A percentile compares a stretch with the other conserved stretches of the same genome.
Conservation (phyloP, 768 basidiomycete species). For the Termitomyces sp. region DNA sequence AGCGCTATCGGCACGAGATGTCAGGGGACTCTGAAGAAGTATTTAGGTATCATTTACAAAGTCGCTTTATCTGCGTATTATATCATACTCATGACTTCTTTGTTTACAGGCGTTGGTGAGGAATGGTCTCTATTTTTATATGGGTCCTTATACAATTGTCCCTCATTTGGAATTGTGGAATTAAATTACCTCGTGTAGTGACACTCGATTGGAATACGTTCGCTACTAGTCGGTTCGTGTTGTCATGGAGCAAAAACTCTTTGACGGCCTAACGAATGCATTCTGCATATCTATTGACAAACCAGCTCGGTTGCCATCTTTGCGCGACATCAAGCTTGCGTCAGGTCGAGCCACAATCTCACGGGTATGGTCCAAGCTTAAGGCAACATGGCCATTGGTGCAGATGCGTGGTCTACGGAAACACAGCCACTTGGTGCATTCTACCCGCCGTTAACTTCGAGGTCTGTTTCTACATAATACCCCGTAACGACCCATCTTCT, state of each 20-base stretch:
- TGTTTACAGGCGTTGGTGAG: not conserved
- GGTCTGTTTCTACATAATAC: not conserved
- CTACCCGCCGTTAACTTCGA: not conserved
- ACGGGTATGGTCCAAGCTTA: no score
- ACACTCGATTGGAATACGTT: not conserved
- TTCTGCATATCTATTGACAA: not conserved
- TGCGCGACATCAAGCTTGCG: not conserved
- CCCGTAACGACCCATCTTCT: not conserved
- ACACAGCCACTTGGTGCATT: not conserved
- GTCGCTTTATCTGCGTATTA: not conserved
- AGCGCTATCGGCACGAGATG: constrained; percentile 11
- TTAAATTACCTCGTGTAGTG: not conserved
- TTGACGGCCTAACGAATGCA: not conserved
- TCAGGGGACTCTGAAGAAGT: not conserved
- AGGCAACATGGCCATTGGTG: no score
- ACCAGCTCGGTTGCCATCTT: not conserved
- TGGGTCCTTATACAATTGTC: not conserved
- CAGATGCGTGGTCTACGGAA: not conserved
- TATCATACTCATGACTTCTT: not conserved
- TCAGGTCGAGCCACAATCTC: not conserved
- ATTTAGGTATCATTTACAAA: not conserved
- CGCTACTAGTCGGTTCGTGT: not conserved
- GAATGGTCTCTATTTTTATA: not conserved
- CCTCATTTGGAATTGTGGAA: not conserved
- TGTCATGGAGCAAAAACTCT: not conserved